Base-by-base conservation (phyloP, 176 grass and related monocot genomes). In the Eragrostis nindensis region DNA sequence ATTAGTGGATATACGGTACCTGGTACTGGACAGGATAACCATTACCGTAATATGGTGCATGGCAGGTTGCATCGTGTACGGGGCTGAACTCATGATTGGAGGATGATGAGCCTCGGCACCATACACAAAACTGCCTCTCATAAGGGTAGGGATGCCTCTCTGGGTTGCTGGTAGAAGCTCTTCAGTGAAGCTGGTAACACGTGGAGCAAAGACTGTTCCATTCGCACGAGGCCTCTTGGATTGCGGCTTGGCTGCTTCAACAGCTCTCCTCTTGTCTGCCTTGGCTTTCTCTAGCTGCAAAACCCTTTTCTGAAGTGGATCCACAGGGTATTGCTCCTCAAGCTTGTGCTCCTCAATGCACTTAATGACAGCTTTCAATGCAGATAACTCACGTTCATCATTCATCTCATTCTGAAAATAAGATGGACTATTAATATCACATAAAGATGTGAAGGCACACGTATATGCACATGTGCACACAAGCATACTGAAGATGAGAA, bases 311-410 rank as follows among this genome's bases (percentile, higher is more conserved):
- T 89, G 88, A 67, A 94, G 92, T 77, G 90, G 88, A 67, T 98
- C 95, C 15, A 83, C 62, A 6, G 92, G 83, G 66, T 91, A 98
- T 76, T 94, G 90, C 39, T 89, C 80, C 86, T 92, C 90, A 45
- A 92, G 87, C 47, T 92, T 98, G 84, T 97, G 95, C n/a, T 98
- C 95, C 83, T 94, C 95, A 10, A 98, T 84, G 63, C 92, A 94
- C 70, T 94, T 98, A 57, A 94, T 92, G 48, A 94, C 86, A 71
- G 75, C 81, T 91, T 94, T 93, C 65, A 92, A 76, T 45, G 95
- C 86, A 85, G 92, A 87, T 25, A 92, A 65, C 81, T 97, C 95
- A 25, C 86, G 89, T 65, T 94, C 95, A n/a, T n/a, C n/a, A 73
- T 91, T 90, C 84, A 81, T 87, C 88, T 94, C 95, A 81, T 89